phyloP scores from a whole-genome alignment of 163 green algal genomes.

The Chlamydomonas reinhardtii region DNA sequence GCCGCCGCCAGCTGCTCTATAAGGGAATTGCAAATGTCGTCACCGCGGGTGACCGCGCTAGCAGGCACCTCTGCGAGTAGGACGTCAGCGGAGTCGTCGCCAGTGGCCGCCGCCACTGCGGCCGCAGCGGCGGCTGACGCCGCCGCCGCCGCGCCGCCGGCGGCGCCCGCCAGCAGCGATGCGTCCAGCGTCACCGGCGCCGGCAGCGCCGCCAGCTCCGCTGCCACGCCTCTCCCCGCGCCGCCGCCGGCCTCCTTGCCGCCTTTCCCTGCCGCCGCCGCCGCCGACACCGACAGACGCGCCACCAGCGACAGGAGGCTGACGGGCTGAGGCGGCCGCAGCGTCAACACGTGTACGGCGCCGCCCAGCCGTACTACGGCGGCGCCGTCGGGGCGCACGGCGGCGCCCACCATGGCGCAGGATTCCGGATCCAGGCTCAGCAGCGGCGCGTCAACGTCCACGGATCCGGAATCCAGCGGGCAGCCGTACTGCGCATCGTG shows the following conservation, averaged over 20 bases:
- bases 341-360: conserved; percentile 11
- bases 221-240: conserved; percentile 1
- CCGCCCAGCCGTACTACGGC: conserved; percentile 10
- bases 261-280: background rate
- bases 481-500: conserved; percentile 48
- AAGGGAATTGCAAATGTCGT: conserved; percentile 44
- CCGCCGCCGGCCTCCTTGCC: background rate
- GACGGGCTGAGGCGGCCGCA: conserved; percentile 16
- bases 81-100: background rate
- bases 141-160: background rate
- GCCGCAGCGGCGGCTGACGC: background rate
- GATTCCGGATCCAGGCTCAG: conserved; percentile 1
- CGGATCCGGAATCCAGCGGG: conserved; percentile 8
- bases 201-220: conserved; percentile 21
- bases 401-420: conserved; percentile 10
- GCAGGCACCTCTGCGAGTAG: conserved; percentile 13
- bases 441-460: conserved; percentile 43
- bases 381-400: conserved; percentile 1
- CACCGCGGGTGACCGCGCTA: conserved; percentile 3
- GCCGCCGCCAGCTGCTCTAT: conserved; percentile 21
- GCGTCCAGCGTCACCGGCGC: conserved; percentile 12
- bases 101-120: background rate
- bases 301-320: conserved; percentile 40
- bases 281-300: conserved; percentile 15
- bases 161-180: background rate